Evolutionary conservation across 1,139 yeast species (phyloP), one percentile per base, ranked within the genome.

Genomic region (Lodderomyces margitis): DNA sequence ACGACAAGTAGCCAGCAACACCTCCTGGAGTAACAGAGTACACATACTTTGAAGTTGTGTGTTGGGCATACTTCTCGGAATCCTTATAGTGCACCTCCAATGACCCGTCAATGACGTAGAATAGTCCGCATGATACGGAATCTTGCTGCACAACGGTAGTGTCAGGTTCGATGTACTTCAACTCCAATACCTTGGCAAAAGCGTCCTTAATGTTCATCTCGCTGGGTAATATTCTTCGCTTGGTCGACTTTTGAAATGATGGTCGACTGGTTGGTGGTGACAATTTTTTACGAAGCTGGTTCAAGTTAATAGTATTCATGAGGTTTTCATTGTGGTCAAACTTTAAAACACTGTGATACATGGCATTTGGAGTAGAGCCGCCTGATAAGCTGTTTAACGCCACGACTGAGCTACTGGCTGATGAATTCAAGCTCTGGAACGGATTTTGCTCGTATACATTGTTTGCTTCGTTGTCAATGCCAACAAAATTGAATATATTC

Each of bases 1-100:
- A 77, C 2, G 95, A 87, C 40, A 91, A 62, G 55, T 87, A 91
- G 0, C 98, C 98, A 0, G 94, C 94, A 15, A 92, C 62, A 1
- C 95, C 95, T 4, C 98, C 98, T 3, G 84, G 70, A 24, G 74
- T 66, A 1, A 88, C 83, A 0, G 80, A 72, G 52, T 81, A 84
- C 2, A 87, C 59, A 47, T 46, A 31, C 51, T 54, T 36, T 44
- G 38, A 43, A 51, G 60, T 12, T 17, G 44, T 12, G 5, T 40
- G 11, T 17, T 40, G 34, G 32, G 62, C 61, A 24, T 58, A 64
- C 3, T 50, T 47, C 30, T 56, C 55, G 24, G 56, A 56, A 5
- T 50, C 46, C 9, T 39, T 45, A 46, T 72, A 70, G 4, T 75
- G 69, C 0, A 86, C 86, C 40, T 85, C 91, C 34, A 89, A 64